Evolutionary conservation across 805 yeast species (phyloP), one percentile per base, ranked within the genome.

Genomic region (Saccharomycopsis fibuligera): DNA sequence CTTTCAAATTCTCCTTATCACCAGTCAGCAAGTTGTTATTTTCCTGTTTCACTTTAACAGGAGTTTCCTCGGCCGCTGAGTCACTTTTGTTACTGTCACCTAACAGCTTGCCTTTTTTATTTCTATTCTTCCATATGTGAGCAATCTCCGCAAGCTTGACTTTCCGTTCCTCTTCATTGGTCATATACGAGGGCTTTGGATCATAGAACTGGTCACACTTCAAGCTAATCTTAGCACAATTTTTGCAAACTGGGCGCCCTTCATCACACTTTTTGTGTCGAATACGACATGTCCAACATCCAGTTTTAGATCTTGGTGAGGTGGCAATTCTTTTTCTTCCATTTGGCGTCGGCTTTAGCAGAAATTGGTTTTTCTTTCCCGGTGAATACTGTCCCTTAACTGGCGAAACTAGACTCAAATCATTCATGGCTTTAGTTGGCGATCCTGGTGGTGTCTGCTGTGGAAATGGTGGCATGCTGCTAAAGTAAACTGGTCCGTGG

Each of bases 241-340:
- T 69, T 8, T 66, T 62, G 51, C 74, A 69, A 49, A 57, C 57
- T n/a, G 73, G 70, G 50, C 65, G 66, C 35, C 63, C 62, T 54
- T 76, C 77, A 57, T 79, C 83, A 62, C 86, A 79, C 65, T 79
- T 79, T 66, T 81, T 72, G 64, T 80, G 81, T 57, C 84, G 72
- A 53, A 74, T 72, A 46, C 85, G 69, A 60, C 87, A 81, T 41
- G 80, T 78, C 53, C 78, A 67, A 57, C 84, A 79, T 3, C 79
- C 79, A 3, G 78, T 72, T 52, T 73, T 68, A 4, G 74, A 70
- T 57, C 78, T 60, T 8, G 56, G 56, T 4, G 56, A 56, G 10
- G 56, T 53, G 1, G 56, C 56, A 5, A 53, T 39, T 35, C 56
- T 44, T 31, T 53, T 53, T 42, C 56, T 43, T 14, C 51, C 55